phyloP scores from a whole-genome alignment of 768 basidiomycete genomes.

The Russula olivacea region DNA sequence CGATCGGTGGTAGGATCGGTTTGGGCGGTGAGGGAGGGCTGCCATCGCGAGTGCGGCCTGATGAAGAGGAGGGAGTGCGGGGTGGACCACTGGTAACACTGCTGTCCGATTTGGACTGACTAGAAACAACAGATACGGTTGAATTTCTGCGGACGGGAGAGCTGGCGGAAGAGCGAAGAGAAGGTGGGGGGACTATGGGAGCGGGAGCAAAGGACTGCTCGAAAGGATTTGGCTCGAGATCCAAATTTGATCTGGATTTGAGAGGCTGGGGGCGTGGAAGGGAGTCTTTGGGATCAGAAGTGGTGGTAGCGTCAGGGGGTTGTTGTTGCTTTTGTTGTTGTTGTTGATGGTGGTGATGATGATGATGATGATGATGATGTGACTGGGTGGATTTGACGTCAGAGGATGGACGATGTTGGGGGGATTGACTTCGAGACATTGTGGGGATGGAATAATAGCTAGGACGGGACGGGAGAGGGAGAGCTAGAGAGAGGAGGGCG shows the following conservation, averaged over 20 bases:
- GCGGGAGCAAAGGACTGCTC: constrained; percentile 81
- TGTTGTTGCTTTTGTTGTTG: background rate
- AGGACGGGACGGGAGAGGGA: background rate
- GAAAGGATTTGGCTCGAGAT: constrained; percentile 87
- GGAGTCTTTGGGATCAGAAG: constrained; percentile 7
- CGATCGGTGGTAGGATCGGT: constrained; percentile 76
- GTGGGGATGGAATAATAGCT: no score
- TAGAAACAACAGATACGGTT: constrained; percentile 28
- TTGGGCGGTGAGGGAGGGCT: constrained; percentile 40
- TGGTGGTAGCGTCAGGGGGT: constrained; percentile 2
- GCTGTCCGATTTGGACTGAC: constrained; percentile 28
- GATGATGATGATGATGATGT: constrained; percentile 15
- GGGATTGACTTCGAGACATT: constrained; percentile 30
- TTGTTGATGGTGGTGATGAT: constrained; percentile 7
- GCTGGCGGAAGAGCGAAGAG: constrained; percentile 32
- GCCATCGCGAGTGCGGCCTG: constrained; percentile 22
- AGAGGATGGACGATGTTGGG: constrained; percentile 30
- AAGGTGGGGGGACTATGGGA: constrained; percentile 28
- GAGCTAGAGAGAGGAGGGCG: background rate
- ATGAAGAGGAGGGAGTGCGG: constrained; percentile 24
- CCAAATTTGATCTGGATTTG: constrained; percentile 54
- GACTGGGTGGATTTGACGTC: constrained; percentile 22
- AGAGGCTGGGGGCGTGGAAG: constrained; percentile 8
- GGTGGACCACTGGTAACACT: constrained; percentile 25
- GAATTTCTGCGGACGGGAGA: constrained; percentile 32